A percentile compares a stretch with the other conserved stretches of the same genome.
phyloP scores from a whole-genome alignment of 148 eudicot genomes.

The Simmondsia chinensis region DNA sequence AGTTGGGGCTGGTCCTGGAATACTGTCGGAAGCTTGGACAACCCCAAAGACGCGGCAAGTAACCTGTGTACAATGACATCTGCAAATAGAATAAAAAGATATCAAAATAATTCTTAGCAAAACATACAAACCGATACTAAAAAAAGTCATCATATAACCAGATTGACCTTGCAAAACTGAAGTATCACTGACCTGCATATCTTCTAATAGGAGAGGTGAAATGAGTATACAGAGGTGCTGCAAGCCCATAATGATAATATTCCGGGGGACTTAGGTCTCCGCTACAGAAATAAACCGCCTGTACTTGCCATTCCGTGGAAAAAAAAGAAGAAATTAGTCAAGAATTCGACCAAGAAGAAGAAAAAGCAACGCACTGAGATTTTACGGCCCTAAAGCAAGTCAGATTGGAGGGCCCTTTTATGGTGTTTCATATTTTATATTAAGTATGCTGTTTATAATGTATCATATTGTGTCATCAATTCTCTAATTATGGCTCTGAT shows the following conservation, averaged over 20 bases:
- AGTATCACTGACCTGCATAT: conserved; percentile 61
- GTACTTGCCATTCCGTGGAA: conserved; percentile 5
- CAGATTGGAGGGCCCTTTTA: too few species aligned
- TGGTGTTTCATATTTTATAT: too few species aligned
- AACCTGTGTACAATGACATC: conserved; percentile 95
- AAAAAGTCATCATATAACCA: background rate
- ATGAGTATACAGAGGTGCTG: conserved; percentile 85
- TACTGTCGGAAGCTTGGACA: conserved; percentile 65
- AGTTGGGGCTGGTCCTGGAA: conserved; percentile 85
- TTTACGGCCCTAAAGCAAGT: too few species aligned
- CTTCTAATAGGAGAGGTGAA: conserved; percentile 96
- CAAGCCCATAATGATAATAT: conserved; percentile 87
- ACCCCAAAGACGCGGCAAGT: conserved; percentile 90
- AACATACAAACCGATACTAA: background rate
- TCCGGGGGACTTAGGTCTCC: conserved; percentile 94
- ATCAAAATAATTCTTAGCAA: background rate
- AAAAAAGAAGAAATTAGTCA: conserved; percentile 1
- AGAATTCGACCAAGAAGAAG: background rate
- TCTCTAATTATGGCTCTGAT: too few species aligned
- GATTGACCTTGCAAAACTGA: background rate
- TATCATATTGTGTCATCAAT: too few species aligned
- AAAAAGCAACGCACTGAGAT: too few species aligned
- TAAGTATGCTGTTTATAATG: too few species aligned
- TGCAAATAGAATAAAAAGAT: conserved; percentile 23
- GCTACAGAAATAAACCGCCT: conserved; percentile 97